Percentiles rank a stretch among this genome's conserved stretches.
Evolutionary conservation across 306 rosid species (phyloP).

Genomic region (Prunus fruticosa): DNA sequence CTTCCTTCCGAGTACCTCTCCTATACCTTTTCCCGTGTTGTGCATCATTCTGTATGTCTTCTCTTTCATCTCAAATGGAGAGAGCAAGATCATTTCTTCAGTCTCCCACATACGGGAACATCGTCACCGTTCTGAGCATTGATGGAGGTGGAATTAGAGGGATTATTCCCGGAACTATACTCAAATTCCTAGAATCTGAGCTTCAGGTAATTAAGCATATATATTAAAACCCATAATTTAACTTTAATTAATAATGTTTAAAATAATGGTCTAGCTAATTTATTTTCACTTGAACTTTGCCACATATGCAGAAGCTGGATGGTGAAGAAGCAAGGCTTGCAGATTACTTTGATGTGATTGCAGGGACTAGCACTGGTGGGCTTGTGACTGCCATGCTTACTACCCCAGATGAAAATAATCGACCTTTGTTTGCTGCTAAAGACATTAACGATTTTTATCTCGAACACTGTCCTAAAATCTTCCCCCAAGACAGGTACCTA

Average conservation of each 20-base stretch:
- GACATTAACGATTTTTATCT: slow-evolving; percentile 38
- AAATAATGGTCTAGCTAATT: slow-evolving; percentile 12
- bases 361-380: slow-evolving; percentile 49
- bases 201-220: slow-evolving; percentile 47
- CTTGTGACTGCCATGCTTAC: slow-evolving; percentile 42
- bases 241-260: slow-evolving; percentile 17
- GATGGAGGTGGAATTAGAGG: slow-evolving; percentile 77
- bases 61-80: slow-evolving; percentile 17
- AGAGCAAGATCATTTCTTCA: slow-evolving; percentile 19
- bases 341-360: slow-evolving; percentile 36
- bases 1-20: not conserved
- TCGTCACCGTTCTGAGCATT: slow-evolving; percentile 61
- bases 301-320: too few relatives aligned
- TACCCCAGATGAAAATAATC: slow-evolving; percentile 27
- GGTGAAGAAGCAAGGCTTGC: not conserved
- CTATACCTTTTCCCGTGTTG: not conserved
- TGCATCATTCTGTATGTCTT: not conserved
- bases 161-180: slow-evolving; percentile 58
- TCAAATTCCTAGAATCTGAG: slow-evolving; percentile 54
- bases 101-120: slow-evolving; percentile 61
- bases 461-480: slow-evolving; percentile 37
- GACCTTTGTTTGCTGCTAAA: slow-evolving; percentile 35
- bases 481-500: slow-evolving; percentile 35
- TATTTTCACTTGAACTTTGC: too few relatives aligned
- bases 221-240: not conserved